Evolutionary conservation across 2,329 filamentous ascomycete species (phyloP).

Genomic region (Onygena corvina): DNA sequence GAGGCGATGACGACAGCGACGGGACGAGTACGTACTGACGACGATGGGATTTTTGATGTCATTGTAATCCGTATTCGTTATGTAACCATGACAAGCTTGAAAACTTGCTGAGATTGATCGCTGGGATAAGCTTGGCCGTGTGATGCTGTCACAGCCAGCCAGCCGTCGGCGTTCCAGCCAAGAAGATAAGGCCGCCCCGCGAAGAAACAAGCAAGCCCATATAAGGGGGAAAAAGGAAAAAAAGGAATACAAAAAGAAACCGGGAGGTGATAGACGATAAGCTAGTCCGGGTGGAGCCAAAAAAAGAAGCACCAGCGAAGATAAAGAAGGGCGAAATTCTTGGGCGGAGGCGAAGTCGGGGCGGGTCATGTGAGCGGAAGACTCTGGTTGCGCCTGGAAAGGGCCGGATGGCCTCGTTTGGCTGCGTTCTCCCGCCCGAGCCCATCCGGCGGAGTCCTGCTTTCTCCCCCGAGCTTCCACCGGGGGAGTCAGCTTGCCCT

Average conservation of each 20-base stretch:
- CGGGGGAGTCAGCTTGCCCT: background rate
- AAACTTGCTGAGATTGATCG: too few species aligned
- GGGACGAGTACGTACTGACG: too few species aligned
- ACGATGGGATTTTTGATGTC: too few species aligned
- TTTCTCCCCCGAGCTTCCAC: background rate
- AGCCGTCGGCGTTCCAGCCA: background rate
- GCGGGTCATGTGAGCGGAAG: constrained; percentile 12
- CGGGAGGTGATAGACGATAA: too few species aligned
- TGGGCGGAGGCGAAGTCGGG: constrained; percentile 4
- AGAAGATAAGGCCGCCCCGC: constrained; percentile 5
- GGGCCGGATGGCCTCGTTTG: constrained; percentile 13
- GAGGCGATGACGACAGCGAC: too few species aligned
- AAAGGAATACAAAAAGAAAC: background rate
- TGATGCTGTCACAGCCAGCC: too few species aligned
- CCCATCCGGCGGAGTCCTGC: background rate
- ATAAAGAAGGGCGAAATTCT: background rate
- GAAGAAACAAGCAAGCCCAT: background rate
- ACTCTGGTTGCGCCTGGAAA: constrained; percentile 6
- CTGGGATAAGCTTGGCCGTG: too few species aligned
- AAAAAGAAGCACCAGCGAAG: background rate
- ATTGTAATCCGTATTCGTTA: too few species aligned
- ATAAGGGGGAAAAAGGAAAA: background rate
- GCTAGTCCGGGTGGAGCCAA: background rate
- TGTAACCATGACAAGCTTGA: too few species aligned
- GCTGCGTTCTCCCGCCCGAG: background rate